phyloP scores from a whole-genome alignment of 495 filamentous ascomycete species.

The Penicillium soppii region DNA sequence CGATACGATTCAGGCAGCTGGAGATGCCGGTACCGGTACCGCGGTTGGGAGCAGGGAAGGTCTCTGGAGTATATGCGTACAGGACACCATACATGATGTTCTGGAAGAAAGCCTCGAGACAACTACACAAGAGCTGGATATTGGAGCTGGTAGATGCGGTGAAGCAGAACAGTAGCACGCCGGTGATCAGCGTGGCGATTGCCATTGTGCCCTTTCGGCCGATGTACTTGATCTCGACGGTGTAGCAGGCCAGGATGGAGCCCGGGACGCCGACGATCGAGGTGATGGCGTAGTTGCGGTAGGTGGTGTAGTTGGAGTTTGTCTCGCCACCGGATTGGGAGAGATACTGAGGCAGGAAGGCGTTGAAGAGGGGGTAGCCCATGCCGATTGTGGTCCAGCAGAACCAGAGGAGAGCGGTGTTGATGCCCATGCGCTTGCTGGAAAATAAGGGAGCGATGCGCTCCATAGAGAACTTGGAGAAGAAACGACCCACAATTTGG shows the following conservation, averaged over 20 bases:
- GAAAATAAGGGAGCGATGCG: slow-evolving; percentile 55
- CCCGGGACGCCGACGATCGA: slow-evolving; percentile 59
- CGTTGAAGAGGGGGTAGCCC: slow-evolving; percentile 60
- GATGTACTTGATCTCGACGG: slow-evolving; percentile 57
- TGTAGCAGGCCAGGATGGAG: slow-evolving; percentile 53
- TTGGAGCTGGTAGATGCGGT: slow-evolving; percentile 48
- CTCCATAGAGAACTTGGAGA: slow-evolving; percentile 56
- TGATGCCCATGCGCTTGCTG: slow-evolving; percentile 48
- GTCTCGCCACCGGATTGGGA: slow-evolving; percentile 34
- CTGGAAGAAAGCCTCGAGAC: slow-evolving; percentile 59
- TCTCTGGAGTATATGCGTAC: slow-evolving; percentile 61
- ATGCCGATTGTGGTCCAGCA: slow-evolving; percentile 59
- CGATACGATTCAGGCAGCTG: slow-evolving; percentile 56
- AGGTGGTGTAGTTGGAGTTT: slow-evolving; percentile 47
- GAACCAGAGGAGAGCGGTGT: slow-evolving; percentile 53
- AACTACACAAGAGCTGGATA: slow-evolving; percentile 51
- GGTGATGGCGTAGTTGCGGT: slow-evolving; percentile 62
- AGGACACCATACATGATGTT: slow-evolving; percentile 65
- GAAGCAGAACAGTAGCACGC: slow-evolving; percentile 59
- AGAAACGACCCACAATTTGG: slow-evolving; percentile 49
- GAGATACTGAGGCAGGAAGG: slow-evolving; percentile 60
- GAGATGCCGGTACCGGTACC: slow-evolving; percentile 60
- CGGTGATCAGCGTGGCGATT: slow-evolving; percentile 52
- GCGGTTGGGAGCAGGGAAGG: slow-evolving; percentile 58
- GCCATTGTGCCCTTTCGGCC: slow-evolving; percentile 62